phyloP scores from a whole-genome alignment of 2,329 filamentous ascomycete genomes.

The Sordariomycetes sp. region DNA sequence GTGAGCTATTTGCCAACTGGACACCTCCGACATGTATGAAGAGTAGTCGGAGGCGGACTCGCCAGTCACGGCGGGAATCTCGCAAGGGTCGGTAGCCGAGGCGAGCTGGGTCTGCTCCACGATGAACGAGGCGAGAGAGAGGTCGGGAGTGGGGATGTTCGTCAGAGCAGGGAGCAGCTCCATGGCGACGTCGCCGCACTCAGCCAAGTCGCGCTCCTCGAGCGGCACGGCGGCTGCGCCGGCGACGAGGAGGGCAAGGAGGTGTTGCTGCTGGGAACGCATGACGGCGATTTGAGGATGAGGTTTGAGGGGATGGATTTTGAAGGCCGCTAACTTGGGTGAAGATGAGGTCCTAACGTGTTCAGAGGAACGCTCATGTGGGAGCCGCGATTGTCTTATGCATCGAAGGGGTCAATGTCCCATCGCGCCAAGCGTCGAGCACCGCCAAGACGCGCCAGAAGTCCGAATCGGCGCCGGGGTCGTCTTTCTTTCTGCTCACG shows the following conservation, averaged over 20 bases:
- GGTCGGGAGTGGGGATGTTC: slow-evolving; percentile 10
- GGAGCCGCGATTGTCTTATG: no score
- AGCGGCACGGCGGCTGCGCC: background rate
- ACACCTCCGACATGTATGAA: slow-evolving; percentile 10
- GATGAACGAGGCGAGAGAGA: slow-evolving; percentile 10
- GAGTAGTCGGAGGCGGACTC: slow-evolving; percentile 15
- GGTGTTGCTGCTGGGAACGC: background rate
- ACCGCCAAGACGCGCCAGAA: no score
- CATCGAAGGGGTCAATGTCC: no score
- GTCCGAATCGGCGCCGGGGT: no score
- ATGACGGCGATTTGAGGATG: background rate
- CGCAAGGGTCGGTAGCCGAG: slow-evolving; percentile 12
- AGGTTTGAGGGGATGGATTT: no score
- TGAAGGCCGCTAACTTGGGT: no score
- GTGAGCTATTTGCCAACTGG: slow-evolving; percentile 13
- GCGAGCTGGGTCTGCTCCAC: slow-evolving; percentile 9
- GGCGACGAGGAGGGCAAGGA: background rate
- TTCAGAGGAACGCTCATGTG: no score
- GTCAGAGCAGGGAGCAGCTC: slow-evolving; percentile 11
- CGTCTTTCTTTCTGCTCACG: no score
- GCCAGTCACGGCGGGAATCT: slow-evolving; percentile 16
- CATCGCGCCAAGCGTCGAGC: no score
- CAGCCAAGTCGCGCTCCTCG: slow-evolving; percentile 3
- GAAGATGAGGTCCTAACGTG: no score
- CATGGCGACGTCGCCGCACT: slow-evolving; percentile 10